A percentile compares a stretch with the other conserved stretches of the same genome.
phyloP scores from a whole-genome alignment of 148 eudicot species.

The Spergularia marina region DNA sequence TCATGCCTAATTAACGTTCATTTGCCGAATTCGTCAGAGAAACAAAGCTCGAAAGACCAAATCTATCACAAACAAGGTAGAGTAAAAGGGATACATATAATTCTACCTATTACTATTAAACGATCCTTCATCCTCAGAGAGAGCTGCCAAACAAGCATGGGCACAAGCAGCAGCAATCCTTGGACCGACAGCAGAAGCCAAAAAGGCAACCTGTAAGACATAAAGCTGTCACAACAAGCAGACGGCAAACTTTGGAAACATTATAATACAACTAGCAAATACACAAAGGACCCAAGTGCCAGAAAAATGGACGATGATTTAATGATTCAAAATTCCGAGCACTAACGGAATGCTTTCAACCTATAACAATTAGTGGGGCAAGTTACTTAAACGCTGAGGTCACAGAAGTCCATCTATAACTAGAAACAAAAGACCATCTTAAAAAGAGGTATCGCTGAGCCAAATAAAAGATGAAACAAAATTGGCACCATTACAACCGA shows the following conservation, averaged over 20 bases:
- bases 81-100: not conserved
- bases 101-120: conserved; percentile 46
- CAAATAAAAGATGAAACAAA: no score
- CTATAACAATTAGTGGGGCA: no score
- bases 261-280: not conserved
- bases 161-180: conserved; percentile 99
- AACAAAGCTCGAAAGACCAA: not conserved
- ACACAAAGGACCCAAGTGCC: not conserved
- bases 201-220: conserved; percentile 71
- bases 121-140: conserved; percentile 54
- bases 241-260: not conserved
- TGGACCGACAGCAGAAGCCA: conserved; percentile 93
- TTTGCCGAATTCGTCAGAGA: not conserved
- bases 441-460: no score
- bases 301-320: not conserved
- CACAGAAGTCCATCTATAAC: not conserved
- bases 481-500: not conserved
- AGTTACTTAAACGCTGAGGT: not conserved
- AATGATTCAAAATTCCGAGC: no score
- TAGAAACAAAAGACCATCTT: not conserved
- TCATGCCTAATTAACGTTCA: not conserved
- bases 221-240: conserved; percentile 24
- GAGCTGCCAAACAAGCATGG: conserved; percentile 78
- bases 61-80: not conserved
- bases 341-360: no score